Evolutionary conservation across 2,329 filamentous ascomycete species (phyloP).

Genomic region (Colletotrichum caudatum): DNA sequence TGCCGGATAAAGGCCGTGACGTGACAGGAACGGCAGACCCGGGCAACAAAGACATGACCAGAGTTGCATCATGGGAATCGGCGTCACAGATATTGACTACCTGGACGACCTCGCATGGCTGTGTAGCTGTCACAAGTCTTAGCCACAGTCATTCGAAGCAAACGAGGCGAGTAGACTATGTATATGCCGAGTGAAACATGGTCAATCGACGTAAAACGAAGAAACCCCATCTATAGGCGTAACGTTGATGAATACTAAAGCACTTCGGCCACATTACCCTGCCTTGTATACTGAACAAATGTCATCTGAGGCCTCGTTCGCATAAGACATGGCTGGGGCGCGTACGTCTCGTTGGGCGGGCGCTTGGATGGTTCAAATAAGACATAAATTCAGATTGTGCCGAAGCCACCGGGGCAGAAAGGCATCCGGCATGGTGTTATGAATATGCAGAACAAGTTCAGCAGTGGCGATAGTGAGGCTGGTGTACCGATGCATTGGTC

Average conservation of each 20-base stretch:
- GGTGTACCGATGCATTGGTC: not conserved
- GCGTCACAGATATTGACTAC: too few species aligned
- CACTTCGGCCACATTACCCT: not conserved
- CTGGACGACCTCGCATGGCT: not conserved
- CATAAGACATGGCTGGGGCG: not conserved
- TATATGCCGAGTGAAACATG: not conserved
- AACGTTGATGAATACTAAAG: not conserved
- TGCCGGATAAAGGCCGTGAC: not conserved
- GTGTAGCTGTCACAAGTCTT: not conserved
- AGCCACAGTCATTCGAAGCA: not conserved
- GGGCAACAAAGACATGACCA: not conserved
- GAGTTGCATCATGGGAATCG: not conserved
- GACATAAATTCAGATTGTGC: not conserved
- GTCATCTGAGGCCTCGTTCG: not conserved
- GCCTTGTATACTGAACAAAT: not conserved
- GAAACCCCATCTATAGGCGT: not conserved
- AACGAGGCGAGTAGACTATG: not conserved
- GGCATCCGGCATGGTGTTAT: not conserved
- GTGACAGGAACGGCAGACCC: not conserved
- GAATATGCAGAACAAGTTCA: not conserved
- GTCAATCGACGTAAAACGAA: not conserved
- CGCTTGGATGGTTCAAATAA: not conserved
- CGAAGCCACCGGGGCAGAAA: not conserved
- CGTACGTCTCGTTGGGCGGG: not conserved
- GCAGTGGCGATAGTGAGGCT: not conserved